Conservation (phyloP, 225 moss, liverwort and hornwort species). For the Sphagnum contortum region DNA sequence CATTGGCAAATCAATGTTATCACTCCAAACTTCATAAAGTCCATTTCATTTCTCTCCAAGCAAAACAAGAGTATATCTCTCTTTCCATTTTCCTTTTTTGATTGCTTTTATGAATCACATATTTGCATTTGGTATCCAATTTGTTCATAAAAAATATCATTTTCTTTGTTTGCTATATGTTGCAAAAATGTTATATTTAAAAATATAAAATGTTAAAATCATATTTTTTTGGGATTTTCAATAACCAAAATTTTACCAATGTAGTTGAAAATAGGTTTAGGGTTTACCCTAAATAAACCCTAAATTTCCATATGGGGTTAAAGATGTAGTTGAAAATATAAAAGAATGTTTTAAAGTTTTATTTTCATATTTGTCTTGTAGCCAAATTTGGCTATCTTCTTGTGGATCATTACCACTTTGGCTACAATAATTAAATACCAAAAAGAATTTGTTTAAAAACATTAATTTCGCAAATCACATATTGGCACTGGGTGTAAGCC, state of each 20-base stretch:
- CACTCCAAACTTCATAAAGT: constrained; percentile 39
- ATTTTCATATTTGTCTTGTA: too few relatives aligned
- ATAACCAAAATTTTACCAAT: too few relatives aligned
- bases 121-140: background rate
- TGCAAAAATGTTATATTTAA: background rate
- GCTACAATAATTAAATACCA: too few relatives aligned
- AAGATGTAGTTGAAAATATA: background rate
- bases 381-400: too few relatives aligned
- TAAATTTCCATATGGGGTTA: background rate
- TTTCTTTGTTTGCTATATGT: background rate
- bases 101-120: background rate
- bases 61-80: constrained; percentile 19
- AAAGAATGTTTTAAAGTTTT: too few relatives aligned
- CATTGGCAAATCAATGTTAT: constrained; percentile 24
- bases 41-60: constrained; percentile 18
- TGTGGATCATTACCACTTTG: too few relatives aligned
- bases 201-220: background rate
- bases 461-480: too few relatives aligned
- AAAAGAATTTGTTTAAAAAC: too few relatives aligned
- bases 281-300: background rate
- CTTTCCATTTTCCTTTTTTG: background rate
- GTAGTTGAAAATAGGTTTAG: too few relatives aligned
- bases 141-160: background rate
- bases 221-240: background rate
- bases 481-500: too few relatives aligned